Percentiles rank a stretch among this genome's conserved stretches.
Conservation (phyloP, 1,284 basidiomycete species). For the Coniophora puteana region DNA sequence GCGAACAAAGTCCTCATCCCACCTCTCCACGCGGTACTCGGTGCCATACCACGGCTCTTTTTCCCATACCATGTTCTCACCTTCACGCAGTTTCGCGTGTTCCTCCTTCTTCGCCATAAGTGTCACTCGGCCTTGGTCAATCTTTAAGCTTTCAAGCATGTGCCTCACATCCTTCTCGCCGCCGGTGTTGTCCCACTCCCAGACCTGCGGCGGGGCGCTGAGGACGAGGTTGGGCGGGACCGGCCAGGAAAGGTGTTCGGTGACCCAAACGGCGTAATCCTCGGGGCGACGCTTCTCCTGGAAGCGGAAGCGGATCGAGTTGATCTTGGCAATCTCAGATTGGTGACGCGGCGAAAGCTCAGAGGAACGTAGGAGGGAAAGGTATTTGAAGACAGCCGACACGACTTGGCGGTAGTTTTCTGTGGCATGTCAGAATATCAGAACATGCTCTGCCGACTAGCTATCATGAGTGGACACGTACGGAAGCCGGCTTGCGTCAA, state of each 20-base stretch:
- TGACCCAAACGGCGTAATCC: constrained; percentile 76
- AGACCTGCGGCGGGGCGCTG: constrained; percentile 69
- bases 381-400: constrained; percentile 81
- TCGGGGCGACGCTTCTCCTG: constrained; percentile 83
- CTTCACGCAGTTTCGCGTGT: constrained; percentile 50
- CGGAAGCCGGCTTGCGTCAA: constrained; percentile 87
- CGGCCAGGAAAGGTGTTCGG: constrained; percentile 78
- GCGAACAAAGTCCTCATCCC: constrained; percentile 63
- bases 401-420: constrained; percentile 79
- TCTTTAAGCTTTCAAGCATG: constrained; percentile 45
- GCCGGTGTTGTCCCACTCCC: constrained; percentile 68
- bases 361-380: constrained; percentile 75
- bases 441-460: constrained; percentile 5
- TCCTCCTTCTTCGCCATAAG: constrained; percentile 76
- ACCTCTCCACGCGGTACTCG: constrained; percentile 67
- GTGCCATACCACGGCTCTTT: constrained; percentile 88
- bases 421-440: constrained; percentile 25
- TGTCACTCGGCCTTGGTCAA: constrained; percentile 61
- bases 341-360: constrained; percentile 75
- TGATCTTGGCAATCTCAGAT: constrained; percentile 75
- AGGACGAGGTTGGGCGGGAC: constrained; percentile 80
- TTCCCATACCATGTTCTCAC: constrained; percentile 54
- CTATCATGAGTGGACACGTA: too few species aligned
- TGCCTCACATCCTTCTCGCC: constrained; percentile 59
- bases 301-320: constrained; percentile 82